phyloP scores from a whole-genome alignment of 208 protist species.

The Trypanosoma rangeli region DNA sequence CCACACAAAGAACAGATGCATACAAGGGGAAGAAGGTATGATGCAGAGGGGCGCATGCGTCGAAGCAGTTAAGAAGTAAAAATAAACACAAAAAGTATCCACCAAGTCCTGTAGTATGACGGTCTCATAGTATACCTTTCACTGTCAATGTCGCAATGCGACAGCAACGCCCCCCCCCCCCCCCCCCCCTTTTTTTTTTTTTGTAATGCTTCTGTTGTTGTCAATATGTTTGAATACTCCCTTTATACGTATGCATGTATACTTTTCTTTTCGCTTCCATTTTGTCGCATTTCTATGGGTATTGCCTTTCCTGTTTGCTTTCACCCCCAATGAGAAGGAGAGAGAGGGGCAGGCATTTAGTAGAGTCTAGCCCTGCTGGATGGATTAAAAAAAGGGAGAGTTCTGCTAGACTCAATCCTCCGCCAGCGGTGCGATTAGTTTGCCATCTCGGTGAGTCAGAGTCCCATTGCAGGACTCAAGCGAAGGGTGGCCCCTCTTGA shows the following conservation, averaged over 20 bases:
- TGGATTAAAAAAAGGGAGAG: not conserved
- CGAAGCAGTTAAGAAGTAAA: too few species aligned
- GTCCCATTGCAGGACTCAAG: not conserved
- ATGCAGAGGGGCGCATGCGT: too few species aligned
- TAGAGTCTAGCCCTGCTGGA: not conserved
- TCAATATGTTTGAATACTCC: not conserved
- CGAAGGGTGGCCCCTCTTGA: not conserved
- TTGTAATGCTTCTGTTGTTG: not conserved
- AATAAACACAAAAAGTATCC: too few species aligned
- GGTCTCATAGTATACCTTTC: not conserved
- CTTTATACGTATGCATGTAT: not conserved
- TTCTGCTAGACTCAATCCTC: not conserved
- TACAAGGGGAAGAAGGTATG: too few species aligned
- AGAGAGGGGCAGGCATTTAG: not conserved
- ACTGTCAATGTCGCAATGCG: not conserved
- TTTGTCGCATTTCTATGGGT: not conserved
- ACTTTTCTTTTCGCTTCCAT: not conserved
- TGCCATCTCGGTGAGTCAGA: not conserved
- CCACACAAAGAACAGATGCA: too few species aligned
- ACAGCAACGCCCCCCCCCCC: not conserved
- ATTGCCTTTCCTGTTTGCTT: not conserved
- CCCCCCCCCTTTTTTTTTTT: not conserved
- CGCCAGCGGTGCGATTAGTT: not conserved
- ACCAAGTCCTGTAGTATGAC: too few species aligned
- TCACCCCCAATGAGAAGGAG: not conserved